Evolutionary conservation across 2,329 filamentous ascomycete species (phyloP).

Genomic region (Scedosporium boydii): DNA sequence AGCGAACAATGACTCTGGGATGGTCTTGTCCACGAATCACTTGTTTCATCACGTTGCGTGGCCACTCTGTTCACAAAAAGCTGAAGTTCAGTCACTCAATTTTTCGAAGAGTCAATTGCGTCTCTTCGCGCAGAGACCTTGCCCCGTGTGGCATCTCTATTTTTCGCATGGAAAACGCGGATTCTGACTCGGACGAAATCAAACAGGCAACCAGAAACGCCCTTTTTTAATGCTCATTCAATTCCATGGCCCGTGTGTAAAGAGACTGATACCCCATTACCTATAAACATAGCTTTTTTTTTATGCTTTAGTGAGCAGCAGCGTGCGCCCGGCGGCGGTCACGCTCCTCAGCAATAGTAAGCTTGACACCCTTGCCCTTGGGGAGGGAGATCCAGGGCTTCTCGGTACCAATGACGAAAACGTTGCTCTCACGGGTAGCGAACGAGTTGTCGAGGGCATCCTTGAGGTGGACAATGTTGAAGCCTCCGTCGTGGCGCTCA

Average conservation of each 20-base stretch:
- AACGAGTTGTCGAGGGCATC: constrained; percentile 99
- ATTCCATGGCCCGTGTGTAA: constrained; percentile 4
- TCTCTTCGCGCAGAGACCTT: neutral
- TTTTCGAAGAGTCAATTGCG: constrained; percentile 1
- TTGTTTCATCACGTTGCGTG: neutral
- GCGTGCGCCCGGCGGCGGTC: constrained; percentile 78
- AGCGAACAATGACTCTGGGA: neutral
- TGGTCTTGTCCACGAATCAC: neutral
- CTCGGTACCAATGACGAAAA: constrained; percentile 96
- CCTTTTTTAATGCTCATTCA: constrained; percentile 5
- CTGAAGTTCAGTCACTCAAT: neutral
- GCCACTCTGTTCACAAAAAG: neutral
- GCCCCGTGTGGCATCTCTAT: neutral
- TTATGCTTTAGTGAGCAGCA: constrained; percentile 31
- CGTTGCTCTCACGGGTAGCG: constrained; percentile 98
- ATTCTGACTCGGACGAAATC: neutral
- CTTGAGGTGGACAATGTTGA: constrained; percentile 99
- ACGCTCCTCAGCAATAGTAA: constrained; percentile 97
- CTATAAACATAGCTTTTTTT: neutral
- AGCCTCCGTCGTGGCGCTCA: constrained; percentile 99
- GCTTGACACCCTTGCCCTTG: constrained; percentile 99
- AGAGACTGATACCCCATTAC: neutral
- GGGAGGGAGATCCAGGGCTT: constrained; percentile 99
- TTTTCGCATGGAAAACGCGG: neutral
- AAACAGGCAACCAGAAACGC: constrained; percentile 4